These are phyloP conservation scores for Sanghuangporus sanghuang DNA, from an alignment of 1,284 basidiomycete genomes.

Conservation along the genomic window DNA sequence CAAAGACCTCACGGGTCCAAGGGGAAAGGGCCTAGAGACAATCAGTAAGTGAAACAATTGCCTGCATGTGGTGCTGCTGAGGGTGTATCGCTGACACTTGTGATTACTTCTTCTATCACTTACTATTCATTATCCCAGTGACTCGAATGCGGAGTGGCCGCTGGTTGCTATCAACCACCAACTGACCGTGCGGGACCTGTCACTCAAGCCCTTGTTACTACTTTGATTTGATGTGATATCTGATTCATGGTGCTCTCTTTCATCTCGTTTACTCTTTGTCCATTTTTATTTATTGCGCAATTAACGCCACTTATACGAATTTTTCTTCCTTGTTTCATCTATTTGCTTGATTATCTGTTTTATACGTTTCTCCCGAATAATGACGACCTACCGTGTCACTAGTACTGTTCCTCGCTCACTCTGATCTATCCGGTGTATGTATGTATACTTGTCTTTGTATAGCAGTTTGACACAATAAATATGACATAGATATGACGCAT, in stretches of 20 bases:
- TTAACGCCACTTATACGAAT: too few species aligned
- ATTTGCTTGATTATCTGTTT: not conserved
- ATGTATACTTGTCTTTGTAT: not conserved
- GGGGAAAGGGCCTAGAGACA: not conserved
- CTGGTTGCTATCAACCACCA: constrained; percentile 16
- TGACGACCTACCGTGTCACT: too few species aligned
- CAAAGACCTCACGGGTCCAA: not conserved
- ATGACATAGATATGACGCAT: too few species aligned
- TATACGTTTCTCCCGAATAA: not conserved
- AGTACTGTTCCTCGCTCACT: not conserved
- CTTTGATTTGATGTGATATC: not conserved
- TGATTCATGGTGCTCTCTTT: not conserved
- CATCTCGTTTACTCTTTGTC: not conserved
- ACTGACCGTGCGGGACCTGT: constrained; percentile 15
- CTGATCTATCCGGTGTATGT: not conserved
- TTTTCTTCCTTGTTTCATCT: not conserved
- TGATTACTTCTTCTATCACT: not conserved
- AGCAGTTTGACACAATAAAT: not conserved
- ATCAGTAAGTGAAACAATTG: not conserved
- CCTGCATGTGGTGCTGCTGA: not conserved
- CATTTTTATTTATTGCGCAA: too few species aligned
- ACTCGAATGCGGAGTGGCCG: constrained; percentile 4
- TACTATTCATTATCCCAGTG: not conserved
- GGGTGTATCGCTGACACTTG: not conserved
- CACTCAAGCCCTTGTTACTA: not conserved